A percentile compares a stretch with the other conserved stretches of the same genome.
These are phyloP conservation scores for Rhizopogon roseolus DNA, from an alignment of 768 basidiomycete genomes.

Conservation along the genomic window DNA sequence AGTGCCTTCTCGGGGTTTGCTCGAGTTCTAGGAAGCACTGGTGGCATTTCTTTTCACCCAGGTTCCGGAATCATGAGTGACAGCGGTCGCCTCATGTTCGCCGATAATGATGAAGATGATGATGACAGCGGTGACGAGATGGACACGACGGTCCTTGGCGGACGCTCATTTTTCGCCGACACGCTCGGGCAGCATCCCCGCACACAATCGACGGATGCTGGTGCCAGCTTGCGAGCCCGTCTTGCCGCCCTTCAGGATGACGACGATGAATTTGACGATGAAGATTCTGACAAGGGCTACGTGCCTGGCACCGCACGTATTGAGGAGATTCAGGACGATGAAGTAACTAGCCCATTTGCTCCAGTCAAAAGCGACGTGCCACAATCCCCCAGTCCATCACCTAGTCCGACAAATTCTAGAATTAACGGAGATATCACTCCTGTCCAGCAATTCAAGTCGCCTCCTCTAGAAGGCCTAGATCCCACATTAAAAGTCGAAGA, in stretches of 20 bases:
- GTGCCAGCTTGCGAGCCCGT: conserved; percentile 53
- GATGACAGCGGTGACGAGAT: conserved; percentile 54
- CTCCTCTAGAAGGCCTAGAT: conserved; percentile 51
- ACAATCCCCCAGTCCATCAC: conserved; percentile 21
- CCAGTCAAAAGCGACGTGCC: conserved; percentile 28
- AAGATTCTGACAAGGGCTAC: conserved; percentile 7
- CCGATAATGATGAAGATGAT: conserved; percentile 53
- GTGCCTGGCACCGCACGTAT: conserved; percentile 8
- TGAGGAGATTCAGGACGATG: conserved; percentile 29
- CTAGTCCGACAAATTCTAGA: conserved; percentile 34
- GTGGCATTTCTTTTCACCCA: conserved; percentile 65
- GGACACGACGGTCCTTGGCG: conserved; percentile 19
- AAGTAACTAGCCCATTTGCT: conserved; percentile 23
- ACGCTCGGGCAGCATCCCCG: conserved; percentile 37
- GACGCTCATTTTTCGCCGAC: conserved; percentile 45
- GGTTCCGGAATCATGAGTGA: conserved; percentile 48
- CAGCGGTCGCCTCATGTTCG: conserved; percentile 55
- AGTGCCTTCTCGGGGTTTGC: conserved; percentile 44
- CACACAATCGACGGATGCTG: conserved; percentile 45
- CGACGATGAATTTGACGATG: conserved; percentile 29
- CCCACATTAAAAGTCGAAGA: conserved; percentile 57
- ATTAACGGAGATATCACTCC: conserved; percentile 44
- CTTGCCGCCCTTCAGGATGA: conserved; percentile 60
- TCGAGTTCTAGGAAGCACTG: conserved; percentile 48
- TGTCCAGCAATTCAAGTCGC: conserved; percentile 44